Evolutionary conservation across 2,329 filamentous ascomycete species (phyloP).

Genomic region (Penicillium sp.): DNA sequence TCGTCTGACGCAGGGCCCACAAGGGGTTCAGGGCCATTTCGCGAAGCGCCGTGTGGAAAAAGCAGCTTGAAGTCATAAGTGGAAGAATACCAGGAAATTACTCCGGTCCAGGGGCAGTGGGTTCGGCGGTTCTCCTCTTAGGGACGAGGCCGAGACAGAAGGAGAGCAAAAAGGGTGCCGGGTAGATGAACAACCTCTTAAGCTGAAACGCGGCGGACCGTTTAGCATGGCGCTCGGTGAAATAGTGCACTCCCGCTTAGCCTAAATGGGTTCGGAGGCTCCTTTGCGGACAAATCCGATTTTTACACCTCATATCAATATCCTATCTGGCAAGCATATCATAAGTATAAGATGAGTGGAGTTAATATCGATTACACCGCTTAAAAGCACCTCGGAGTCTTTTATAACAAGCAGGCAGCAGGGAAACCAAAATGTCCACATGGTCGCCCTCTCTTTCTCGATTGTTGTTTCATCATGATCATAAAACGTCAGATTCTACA

Average conservation of each 20-base stretch:
- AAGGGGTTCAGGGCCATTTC: slow-evolving; percentile 17
- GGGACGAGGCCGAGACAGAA: slow-evolving; percentile 18
- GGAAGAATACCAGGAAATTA: slow-evolving; percentile 22
- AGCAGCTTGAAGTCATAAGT: slow-evolving; percentile 8
- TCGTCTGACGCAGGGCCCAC: slow-evolving; percentile 11
- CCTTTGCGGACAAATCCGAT: slow-evolving; percentile 14
- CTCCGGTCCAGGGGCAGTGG: slow-evolving; percentile 18
- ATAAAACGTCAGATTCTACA: slow-evolving; percentile 9
- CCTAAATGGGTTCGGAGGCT: slow-evolving; percentile 16
- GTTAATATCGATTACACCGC: slow-evolving; percentile 6
- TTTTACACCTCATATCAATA: not conserved
- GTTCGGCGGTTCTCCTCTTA: slow-evolving; percentile 19
- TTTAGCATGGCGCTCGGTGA: slow-evolving; percentile 13
- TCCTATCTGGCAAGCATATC: not conserved
- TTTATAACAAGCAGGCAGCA: slow-evolving; percentile 1
- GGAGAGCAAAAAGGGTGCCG: slow-evolving; percentile 10
- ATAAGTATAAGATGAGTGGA: not conserved
- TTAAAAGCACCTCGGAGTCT: not conserved
- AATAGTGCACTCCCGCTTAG: slow-evolving; percentile 10
- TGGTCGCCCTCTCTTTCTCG: not conserved
- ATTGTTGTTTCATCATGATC: slow-evolving; percentile 8
- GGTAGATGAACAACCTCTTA: slow-evolving; percentile 24
- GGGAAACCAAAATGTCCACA: not conserved
- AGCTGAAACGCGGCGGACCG: slow-evolving; percentile 29
- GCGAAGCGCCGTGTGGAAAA: not conserved